A percentile compares a stretch with the other conserved stretches of the same genome.
phyloP scores from a whole-genome alignment of 2,329 filamentous ascomycete species.

The Fusarium udum region DNA sequence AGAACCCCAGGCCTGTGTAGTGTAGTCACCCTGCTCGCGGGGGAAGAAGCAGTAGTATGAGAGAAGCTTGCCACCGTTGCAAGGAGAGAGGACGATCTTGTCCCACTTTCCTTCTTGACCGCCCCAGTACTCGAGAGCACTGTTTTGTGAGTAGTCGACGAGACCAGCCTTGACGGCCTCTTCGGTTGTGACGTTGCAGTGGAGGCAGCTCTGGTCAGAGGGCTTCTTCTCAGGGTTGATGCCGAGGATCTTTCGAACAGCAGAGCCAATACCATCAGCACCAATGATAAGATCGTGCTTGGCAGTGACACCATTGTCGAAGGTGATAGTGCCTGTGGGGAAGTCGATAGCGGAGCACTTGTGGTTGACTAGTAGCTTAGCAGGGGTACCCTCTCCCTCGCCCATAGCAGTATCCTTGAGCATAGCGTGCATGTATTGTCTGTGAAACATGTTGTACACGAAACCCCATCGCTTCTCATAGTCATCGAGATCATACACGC shows the following conservation, averaged over 20 bases:
- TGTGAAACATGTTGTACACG: constrained; percentile 75
- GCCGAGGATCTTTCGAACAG: constrained; percentile 70
- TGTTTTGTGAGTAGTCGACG: constrained; percentile 68
- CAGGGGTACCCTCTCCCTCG: constrained; percentile 63
- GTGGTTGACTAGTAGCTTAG: constrained; percentile 65
- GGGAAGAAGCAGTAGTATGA: constrained; percentile 79
- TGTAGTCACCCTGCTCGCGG: constrained; percentile 58
- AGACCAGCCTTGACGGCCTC: constrained; percentile 69
- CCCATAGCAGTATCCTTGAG: constrained; percentile 67
- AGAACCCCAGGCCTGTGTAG: constrained; percentile 67
- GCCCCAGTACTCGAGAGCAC: constrained; percentile 75
- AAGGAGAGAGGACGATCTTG: constrained; percentile 77
- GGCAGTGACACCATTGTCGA: constrained; percentile 60
- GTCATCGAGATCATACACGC: constrained; percentile 70
- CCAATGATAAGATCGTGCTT: constrained; percentile 70
- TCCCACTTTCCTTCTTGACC: constrained; percentile 70
- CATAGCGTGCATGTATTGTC: constrained; percentile 75
- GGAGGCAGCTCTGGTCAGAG: constrained; percentile 69
- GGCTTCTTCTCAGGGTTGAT: constrained; percentile 68
- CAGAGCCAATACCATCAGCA: constrained; percentile 74
- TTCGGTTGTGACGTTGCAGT: constrained; percentile 70
- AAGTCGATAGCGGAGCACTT: constrained; percentile 63
- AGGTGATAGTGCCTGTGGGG: constrained; percentile 58
- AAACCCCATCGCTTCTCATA: constrained; percentile 73
- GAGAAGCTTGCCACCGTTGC: constrained; percentile 70